Conservation (phyloP, 176 grass and related monocot species). For the Lolium rigidum region DNA sequence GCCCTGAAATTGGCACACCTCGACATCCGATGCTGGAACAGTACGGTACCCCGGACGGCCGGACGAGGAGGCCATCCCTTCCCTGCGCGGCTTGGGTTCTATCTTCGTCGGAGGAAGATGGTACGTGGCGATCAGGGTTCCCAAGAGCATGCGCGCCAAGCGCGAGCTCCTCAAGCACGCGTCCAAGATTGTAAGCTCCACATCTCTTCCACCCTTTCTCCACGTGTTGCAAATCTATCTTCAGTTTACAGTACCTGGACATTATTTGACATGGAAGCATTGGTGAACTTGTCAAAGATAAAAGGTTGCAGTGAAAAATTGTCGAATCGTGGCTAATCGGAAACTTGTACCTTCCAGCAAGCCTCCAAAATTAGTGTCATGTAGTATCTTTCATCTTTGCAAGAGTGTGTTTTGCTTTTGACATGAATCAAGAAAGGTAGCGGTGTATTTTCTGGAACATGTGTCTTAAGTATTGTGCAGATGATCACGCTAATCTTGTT, state of each 20-base stretch:
- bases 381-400: too few relatives aligned
- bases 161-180: slow-evolving; percentile 69
- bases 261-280: background rate
- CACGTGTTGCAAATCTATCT: background rate
- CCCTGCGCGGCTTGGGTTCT: background rate
- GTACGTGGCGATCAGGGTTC: slow-evolving; percentile 56
- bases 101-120: slow-evolving; percentile 32
- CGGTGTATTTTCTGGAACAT: background rate
- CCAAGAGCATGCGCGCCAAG: slow-evolving; percentile 63
- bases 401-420: too few relatives aligned
- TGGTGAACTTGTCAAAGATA: background rate
- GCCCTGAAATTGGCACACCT: too few relatives aligned
- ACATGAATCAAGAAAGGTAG: background rate
- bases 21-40: too few relatives aligned
- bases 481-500: background rate
- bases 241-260: background rate
- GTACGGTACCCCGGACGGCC: too few relatives aligned
- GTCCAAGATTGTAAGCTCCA: slow-evolving; percentile 67
- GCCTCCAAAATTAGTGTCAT: background rate
- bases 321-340: background rate
- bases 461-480: background rate
- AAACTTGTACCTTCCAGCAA: background rate
- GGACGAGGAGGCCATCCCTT: background rate
- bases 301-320: background rate
- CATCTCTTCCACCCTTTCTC: background rate